Base-by-base conservation (phyloP, 2,329 filamentous ascomycete species). In the Colletotrichum liriopes region DNA sequence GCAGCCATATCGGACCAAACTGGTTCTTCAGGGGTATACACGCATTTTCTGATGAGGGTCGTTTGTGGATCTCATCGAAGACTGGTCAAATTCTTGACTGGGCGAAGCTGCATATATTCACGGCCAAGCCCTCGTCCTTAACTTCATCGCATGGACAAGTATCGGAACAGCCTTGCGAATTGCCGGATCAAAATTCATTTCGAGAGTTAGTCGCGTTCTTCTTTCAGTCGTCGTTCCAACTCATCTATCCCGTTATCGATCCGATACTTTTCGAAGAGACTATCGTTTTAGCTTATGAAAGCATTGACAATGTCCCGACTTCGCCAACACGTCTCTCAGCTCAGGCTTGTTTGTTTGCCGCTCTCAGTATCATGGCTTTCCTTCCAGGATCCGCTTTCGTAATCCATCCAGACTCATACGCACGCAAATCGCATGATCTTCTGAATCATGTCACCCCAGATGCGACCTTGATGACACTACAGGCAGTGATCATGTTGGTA, bases 1-100 rank as follows among this genome's bases (percentile, higher is more conserved):
- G 45, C n/a, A 63, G 35, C 60, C 47, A 56, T 35, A 35, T 69
- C 9, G 66, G 67, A 0, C 67, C 61, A 2, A 70, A 70, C 12
- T 70, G 67, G 67, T 70, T 66, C 62, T 70, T 70, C 8, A 41
- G 62, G n/a, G 67, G 67, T 18, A 54, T 66, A 6, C 67, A 70
- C 9, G 54, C 45, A 3, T 66, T 70, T 11, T 66, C 67, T 4
- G 62, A 47, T 5, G 20, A 66, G 26, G 67, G 67, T 5, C 67
- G 62, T 14, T 41, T 23, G 20, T 70, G 61, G 62, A 66, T 70
- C 4, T 58, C 67, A 8, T 51, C 52, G 9, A 58, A 49, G 43
- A 70, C 67, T 6, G 67, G 62, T 3, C 67, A 66, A 37, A 5
- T n/a, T n/a, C 26, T 66, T 20, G 67, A 66, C 45, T 66, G 63